These are phyloP conservation scores for Lomentospora prolificans DNA, from an alignment of 2,329 filamentous ascomycete species.

Conservation along the genomic window DNA sequence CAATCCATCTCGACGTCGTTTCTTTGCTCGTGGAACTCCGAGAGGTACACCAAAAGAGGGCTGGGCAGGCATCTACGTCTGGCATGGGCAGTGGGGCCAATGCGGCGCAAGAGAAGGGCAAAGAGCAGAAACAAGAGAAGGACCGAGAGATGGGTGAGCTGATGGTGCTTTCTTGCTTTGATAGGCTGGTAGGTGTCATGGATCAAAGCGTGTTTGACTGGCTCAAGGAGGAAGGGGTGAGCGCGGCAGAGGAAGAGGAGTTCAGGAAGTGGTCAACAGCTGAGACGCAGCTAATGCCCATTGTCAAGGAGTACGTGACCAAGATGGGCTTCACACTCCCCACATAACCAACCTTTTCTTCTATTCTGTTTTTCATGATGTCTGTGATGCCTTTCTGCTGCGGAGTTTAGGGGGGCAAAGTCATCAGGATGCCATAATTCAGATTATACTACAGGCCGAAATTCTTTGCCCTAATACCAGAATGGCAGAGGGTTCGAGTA, in stretches of 20 bases:
- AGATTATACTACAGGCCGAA: too few species aligned
- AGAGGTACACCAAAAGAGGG: background rate
- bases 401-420: background rate
- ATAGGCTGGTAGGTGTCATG: background rate
- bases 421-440: too few species aligned
- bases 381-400: background rate
- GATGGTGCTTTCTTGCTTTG: slow-evolving; percentile 5
- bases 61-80: background rate
- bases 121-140: background rate
- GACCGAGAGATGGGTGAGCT: slow-evolving; percentile 6
- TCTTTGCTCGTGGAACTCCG: background rate
- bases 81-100: background rate
- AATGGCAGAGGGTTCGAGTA: too few species aligned
- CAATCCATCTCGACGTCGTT: slow-evolving; percentile 5
- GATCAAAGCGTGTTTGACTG: slow-evolving; percentile 7
- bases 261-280: background rate
- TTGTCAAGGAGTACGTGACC: slow-evolving; percentile 2
- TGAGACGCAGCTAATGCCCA: background rate
- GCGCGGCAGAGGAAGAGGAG: background rate
- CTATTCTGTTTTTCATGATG: background rate
- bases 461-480: too few species aligned
- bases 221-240: slow-evolving; percentile 7
- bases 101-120: background rate
- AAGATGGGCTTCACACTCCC: slow-evolving; percentile 8
- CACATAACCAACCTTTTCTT: background rate